Evolutionary conservation across 495 filamentous ascomycete genomes (phyloP), one percentile per base, ranked within the genome.

Genomic region (Neurospora sp.): DNA sequence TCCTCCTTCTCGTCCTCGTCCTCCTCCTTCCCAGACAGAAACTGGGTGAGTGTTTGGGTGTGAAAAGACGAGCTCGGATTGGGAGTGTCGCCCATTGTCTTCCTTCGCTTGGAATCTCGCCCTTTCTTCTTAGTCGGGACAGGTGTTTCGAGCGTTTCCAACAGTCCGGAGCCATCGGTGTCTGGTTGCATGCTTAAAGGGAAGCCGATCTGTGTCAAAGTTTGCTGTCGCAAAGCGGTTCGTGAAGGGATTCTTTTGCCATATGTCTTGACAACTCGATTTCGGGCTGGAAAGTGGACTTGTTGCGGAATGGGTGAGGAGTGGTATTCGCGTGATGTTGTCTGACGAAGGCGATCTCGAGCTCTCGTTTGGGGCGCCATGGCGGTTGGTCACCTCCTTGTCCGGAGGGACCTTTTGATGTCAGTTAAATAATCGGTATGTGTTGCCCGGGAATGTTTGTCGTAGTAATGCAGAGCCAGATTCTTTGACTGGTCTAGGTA

Each of bases 171-270:
- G 16, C 60, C 70, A 10, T 78, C 72, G 39, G 74, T 42, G 10
- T 76, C 74, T 12, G 69, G 38, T 41, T 77, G 76, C 72, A 42
- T 75, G 49, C 20, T 14, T 2, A 14, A 11, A 31, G 49, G 49
- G 60, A 83, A 86, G 72, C 80, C 80, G 75, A 87, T 83, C 79
- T 88, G 86, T 6, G 86, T 88, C 76, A 88, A 74, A 6, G 86
- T 88, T 40, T 83, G 79, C 77, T 87, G 85, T 49, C 79, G 76
- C 38, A 80, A 74, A 9, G 77, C 74, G 27, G 75, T 77, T 49
- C 78, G 71, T 10, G 84, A 73, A 18, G 79, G 72, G 20, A 77
- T 70, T 10, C 77, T 75, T 69, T 78, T 79, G 3, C 84, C 82
- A 77, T 87, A 87, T 0, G 80, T 85, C 72, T 75, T 83, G 66